Evolutionary conservation across 2,329 filamentous ascomycete species (phyloP), one percentile per base, ranked within the genome.

Genomic region (Falciphora oryzae): DNA sequence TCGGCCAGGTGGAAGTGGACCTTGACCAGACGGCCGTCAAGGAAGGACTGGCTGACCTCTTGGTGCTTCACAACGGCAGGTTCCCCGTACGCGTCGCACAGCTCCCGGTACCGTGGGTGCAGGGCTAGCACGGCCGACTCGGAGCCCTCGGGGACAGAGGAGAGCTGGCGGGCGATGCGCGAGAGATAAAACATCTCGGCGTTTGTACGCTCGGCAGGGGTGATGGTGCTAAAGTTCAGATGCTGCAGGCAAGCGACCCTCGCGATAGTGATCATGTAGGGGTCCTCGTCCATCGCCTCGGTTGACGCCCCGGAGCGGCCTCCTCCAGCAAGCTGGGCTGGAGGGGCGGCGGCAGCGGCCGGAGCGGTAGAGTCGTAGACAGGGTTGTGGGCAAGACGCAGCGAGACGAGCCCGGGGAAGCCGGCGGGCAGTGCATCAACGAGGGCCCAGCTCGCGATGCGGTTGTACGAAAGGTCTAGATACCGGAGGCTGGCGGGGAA

Each of bases 101-200:
- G 80, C 66, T 88, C 88, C 0, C 74, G 71, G 73, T 91, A 98
- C 5, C 92, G 83, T 10, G 87, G 88, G 75, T 98, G 93, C 4
- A 79, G 76, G 0, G 74, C 76, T 3, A 90, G 73, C 0, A 96
- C 82, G 1, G 78, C 77, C 0, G 75, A 76, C 59, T 81, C 83
- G 2, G 79, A 75, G 3, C 75, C 75, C 65, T 85, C 81, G 0
- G 85, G 78, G 0, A 86, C 83, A 4, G 81, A 78, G 1, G 87
- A 83, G 56, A 97, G 80, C 73, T 95, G 91, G 67, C 87, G 88
- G 14, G 85, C 90, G 65, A 97, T 95, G 64, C 90, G 85, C 0
- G 89, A 91, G 14, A 98, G 85, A 74, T 99, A 99, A 75, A 96
- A 99, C 71, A 94, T 89, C 70, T 98, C 95, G 5, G 93, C 93